Conservation (phyloP, 139 green algal genomes). For the Tetradesmus obliquus region DNA sequence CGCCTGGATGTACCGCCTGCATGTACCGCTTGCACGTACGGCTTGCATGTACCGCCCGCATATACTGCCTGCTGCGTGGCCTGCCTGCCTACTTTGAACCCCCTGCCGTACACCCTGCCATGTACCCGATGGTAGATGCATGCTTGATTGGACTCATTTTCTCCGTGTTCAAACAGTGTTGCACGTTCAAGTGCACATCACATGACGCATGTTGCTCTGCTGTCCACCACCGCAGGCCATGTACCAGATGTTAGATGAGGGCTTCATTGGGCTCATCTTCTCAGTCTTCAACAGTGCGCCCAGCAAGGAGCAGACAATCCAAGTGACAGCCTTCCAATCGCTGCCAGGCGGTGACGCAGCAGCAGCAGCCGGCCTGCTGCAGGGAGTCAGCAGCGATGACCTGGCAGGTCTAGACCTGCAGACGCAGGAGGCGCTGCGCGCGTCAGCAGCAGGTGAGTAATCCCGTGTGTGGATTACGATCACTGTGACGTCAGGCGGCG, state of each 20-base stretch:
- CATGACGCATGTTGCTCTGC: conserved; percentile 12
- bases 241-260: conserved; percentile 83
- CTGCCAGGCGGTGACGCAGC: background rate
- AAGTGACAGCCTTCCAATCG: conserved; percentile 72
- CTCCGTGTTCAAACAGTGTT: background rate
- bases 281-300: conserved; percentile 79
- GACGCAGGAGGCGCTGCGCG: background rate
- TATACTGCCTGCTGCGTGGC: too few relatives aligned
- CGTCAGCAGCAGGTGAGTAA: conserved; percentile 9
- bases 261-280: conserved; percentile 88
- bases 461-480: background rate
- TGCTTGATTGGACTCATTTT: too few relatives aligned
- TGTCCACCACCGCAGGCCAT: conserved; percentile 68
- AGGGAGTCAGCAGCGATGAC: conserved; percentile 20
- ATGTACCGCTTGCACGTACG: too few relatives aligned
- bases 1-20: too few relatives aligned
- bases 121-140: too few relatives aligned
- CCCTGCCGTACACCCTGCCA: too few relatives aligned
- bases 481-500: background rate
- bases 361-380: background rate
- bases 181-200: background rate
- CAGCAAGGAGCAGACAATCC: conserved; percentile 37
- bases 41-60: too few relatives aligned
- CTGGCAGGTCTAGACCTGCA: conserved; percentile 26
- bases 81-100: too few relatives aligned